Evolutionary conservation across 108 stramenopile genomes (phyloP), one percentile per base, ranked within the genome.

Genomic region (Cyclotella choctawhatcheeana): DNA sequence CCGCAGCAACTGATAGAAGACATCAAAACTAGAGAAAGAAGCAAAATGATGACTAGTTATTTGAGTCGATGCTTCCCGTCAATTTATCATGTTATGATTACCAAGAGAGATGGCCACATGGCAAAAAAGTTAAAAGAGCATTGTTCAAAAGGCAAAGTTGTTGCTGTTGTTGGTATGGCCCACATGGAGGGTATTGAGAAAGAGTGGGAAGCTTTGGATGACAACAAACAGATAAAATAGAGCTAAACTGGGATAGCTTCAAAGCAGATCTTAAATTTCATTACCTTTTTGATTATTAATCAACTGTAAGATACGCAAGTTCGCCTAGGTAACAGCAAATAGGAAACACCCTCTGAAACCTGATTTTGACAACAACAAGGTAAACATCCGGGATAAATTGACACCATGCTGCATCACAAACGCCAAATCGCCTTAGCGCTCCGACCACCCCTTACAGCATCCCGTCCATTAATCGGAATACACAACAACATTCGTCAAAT

Each of bases 161-260:
- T 76, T 8, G 74, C 74, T 14, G 74, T 76, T 0, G 74, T 76
- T 14, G 74, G 74, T 6, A 26, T 69, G 18, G 74, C 68, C 29
- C 74, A 76, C 48, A 69, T 69, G 20, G 74, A 76, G 37, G 74
- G 74, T 13, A 76, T 76, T 21, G 60, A 65, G 18, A 25, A 48
- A 51, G 71, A 72, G 29, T 72, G 71, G 71, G 35, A 72, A 31
- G 21, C 25, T 8, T 31, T 72, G 31, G 71, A 64, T 24, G 44
- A 40, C 37, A 12, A 8, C 6, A 40, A 40, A 40, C 37, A 40
- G 37, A 40, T 40, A n/a, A n/a, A n/a, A n/a, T n/a, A n/a, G n/a
- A n/a, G n/a, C n/a, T n/a, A n/a, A n/a, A n/a, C n/a, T n/a, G n/a
- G n/a, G n/a, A n/a, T n/a, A n/a, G n/a, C n/a, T n/a, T n/a, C n/a